Conservation (phyloP, 2,329 filamentous ascomycete genomes). For the Macroventuria anomochaeta region DNA sequence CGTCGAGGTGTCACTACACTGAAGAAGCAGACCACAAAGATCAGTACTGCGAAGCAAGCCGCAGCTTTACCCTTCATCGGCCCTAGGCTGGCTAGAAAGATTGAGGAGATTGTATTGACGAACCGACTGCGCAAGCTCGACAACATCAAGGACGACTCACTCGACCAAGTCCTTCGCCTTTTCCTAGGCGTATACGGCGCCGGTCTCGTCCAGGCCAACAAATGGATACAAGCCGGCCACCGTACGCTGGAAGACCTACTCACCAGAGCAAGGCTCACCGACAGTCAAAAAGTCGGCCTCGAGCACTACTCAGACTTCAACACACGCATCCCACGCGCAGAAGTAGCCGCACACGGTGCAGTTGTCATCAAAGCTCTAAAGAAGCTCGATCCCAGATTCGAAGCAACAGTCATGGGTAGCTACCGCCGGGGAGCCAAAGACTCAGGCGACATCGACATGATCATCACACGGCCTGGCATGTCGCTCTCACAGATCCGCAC, state of each 20-base stretch:
- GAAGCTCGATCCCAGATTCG: slow-evolving; percentile 66
- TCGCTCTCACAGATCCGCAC: slow-evolving; percentile 61
- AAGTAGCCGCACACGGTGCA: slow-evolving; percentile 73
- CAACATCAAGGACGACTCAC: slow-evolving; percentile 69
- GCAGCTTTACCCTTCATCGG: slow-evolving; percentile 72
- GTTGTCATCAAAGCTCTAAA: slow-evolving; percentile 67
- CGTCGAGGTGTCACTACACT: slow-evolving; percentile 78
- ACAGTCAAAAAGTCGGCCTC: slow-evolving; percentile 76
- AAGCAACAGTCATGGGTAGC: slow-evolving; percentile 80
- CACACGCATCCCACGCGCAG: slow-evolving; percentile 75
- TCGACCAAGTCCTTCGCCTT: slow-evolving; percentile 67
- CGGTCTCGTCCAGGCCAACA: slow-evolving; percentile 71
- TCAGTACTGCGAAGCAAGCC: slow-evolving; percentile 75
- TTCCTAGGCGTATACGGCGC: slow-evolving; percentile 84
- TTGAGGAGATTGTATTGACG: slow-evolving; percentile 85
- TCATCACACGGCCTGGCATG: slow-evolving; percentile 74
- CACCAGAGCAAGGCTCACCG: slow-evolving; percentile 66
- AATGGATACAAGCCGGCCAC: slow-evolving; percentile 78
- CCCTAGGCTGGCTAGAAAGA: slow-evolving; percentile 76
- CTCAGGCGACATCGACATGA: slow-evolving; percentile 83
- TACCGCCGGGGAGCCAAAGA: slow-evolving; percentile 78
- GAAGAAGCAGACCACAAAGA: slow-evolving; percentile 66
- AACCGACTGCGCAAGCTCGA: slow-evolving; percentile 75
- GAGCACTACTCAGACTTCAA: slow-evolving; percentile 82
- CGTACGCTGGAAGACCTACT: slow-evolving; percentile 75